Evolutionary conservation across 192 early-diverging fungal genomes (phyloP), one percentile per base, ranked within the genome.

Genomic region (Nowakowskiella sp.): DNA sequence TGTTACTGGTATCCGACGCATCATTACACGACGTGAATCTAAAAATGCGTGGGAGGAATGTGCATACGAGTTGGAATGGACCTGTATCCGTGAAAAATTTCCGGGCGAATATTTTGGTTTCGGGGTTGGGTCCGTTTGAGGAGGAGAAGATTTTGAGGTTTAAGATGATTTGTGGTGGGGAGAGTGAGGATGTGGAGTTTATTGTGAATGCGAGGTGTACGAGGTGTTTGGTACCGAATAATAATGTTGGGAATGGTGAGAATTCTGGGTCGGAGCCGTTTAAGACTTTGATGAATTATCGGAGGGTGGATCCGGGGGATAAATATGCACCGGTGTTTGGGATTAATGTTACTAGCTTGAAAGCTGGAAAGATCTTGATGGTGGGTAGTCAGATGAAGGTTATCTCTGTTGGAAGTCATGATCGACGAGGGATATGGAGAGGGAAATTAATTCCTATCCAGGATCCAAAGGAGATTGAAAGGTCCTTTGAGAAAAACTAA

Each of bases 101-200:
- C 69, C 75, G 89, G 5, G 85, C 89, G 36, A 91, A 91, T 66
- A 74, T 91, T 25, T 66, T 85, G 10, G 50, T 87, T 46, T 44
- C 62, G 8, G 65, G 67, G 1, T 45, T 57, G 29, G 30, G 51
- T 10, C 67, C 88, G 5, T 89, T 68, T 52, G 74, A 77, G 56
- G 89, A 91, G 56, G 89, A 91, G 32, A 65, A 62, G 27, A 88
- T 83, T 76, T 72, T 70, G 57, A 48, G 61, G 1, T 60, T 88
- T 22, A 63, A 68, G 29, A 67, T 87, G 6, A 50, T 47, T 28
- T 23, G n/a, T 10, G 10, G 13, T 10, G 47, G 10, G 10, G 39
- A 10, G 10, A 27, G n/a, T 34, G 10, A 10, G 13, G 13, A 43
- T 3, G 3, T 1, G 4, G 46, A 39, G 9, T 30, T 76, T 21